Evolutionary conservation across 805 yeast species (phyloP).

Genomic region (Saccharomycodes ludwigii): DNA sequence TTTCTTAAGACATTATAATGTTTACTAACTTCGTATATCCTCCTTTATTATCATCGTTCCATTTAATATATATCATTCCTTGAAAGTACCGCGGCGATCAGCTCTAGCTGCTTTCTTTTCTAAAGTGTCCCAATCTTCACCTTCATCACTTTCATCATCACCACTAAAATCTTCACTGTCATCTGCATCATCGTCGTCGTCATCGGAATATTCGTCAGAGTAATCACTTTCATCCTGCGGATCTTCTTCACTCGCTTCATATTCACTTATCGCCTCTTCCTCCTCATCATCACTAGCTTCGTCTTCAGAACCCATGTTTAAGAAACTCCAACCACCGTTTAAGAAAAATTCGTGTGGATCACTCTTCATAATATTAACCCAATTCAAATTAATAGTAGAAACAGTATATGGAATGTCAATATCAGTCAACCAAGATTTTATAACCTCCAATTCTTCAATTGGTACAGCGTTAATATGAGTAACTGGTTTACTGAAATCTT

Average conservation of each 20-base stretch:
- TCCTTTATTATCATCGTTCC: background rate
- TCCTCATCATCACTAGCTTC: slow-evolving; percentile 61
- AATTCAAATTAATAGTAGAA: slow-evolving; percentile 90
- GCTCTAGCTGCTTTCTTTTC: slow-evolving; percentile 29
- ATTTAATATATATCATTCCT: slow-evolving; percentile 10
- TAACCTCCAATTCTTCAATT: slow-evolving; percentile 79
- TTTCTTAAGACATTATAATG: too few relatives aligned
- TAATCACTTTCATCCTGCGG: slow-evolving; percentile 30
- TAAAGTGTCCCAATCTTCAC: slow-evolving; percentile 29
- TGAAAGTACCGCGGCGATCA: slow-evolving; percentile 20
- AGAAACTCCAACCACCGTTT: slow-evolving; percentile 94
- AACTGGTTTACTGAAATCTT: slow-evolving; percentile 79
- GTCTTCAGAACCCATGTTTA: slow-evolving; percentile 77
- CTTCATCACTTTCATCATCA: slow-evolving; percentile 22
- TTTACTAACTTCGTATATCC: background rate
- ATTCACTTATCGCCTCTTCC: slow-evolving; percentile 52
- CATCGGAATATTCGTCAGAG: slow-evolving; percentile 25
- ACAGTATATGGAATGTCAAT: slow-evolving; percentile 92
- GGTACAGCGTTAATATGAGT: slow-evolving; percentile 93
- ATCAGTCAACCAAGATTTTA: slow-evolving; percentile 95
- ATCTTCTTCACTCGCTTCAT: slow-evolving; percentile 32
- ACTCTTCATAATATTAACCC: slow-evolving; percentile 93
- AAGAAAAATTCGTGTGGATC: slow-evolving; percentile 91
- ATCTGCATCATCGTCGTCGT: slow-evolving; percentile 23
- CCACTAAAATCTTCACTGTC: slow-evolving; percentile 18